Base-by-base conservation (phyloP, 805 yeast genomes). In the Suhomyces sp. region DNA sequence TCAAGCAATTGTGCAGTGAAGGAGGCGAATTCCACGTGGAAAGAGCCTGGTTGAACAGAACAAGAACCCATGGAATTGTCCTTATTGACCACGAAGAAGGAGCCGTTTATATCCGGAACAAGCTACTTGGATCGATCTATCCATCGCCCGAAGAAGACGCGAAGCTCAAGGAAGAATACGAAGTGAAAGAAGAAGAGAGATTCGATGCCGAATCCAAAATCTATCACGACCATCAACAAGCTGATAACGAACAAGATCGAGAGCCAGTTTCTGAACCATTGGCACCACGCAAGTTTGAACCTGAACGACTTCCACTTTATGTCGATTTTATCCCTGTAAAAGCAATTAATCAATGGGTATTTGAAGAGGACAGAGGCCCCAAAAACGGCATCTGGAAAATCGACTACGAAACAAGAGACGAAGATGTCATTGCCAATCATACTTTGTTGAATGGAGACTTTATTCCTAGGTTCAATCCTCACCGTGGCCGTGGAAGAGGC, bases 311-410 rank as follows among this genome's bases (percentile, higher is more conserved):
- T 45, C 64, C 64, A 8, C 52, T 76, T 33, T 76, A 60, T 57
- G 69, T 74, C 41, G 81, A 77, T 55, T 77, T 61, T 55, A 69
- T 77, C 40, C 80, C 80, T 0, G 79, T 75, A 20, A 72, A 73
- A 54, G 78, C 78, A 15, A 66, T 75, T 3, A 72, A 71, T 50
- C 68, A 66, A 41, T 77, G 81, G 80, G 73, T 76, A 13, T 78
- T 67, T 55, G 78, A 76, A 58, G 82, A 77, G 53, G 73, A 69
- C 49, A 63, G 61, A 40, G 77, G 76, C 10, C 79, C 82, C 9
- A 60, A 61, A 40, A 72, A 76, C 58, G 81, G 79, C 1, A 59
- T 73, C 45, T 77, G 82, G 81, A 68, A 68, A 47, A 60, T 77
- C n/a, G 66, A 67, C 15, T 77, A 71, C 53, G 67, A 63, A 24